A percentile compares a stretch with the other conserved stretches of the same genome.
Evolutionary conservation across 2,329 filamentous ascomycete genomes (phyloP).

Genomic region (Microsporum audouinii): DNA sequence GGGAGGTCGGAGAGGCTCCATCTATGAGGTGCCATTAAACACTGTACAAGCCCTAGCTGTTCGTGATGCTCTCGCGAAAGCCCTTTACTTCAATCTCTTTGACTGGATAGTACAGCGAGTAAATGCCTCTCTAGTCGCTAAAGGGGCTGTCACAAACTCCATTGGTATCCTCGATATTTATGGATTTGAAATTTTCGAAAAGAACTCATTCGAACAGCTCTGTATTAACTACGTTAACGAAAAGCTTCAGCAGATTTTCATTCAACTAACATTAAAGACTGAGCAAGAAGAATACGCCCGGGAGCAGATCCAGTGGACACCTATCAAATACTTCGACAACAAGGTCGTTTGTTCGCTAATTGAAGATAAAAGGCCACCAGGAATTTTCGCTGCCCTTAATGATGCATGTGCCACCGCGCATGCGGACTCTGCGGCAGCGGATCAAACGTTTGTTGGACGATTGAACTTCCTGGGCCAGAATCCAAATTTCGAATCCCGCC

Average conservation of each 20-base stretch:
- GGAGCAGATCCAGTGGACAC: constrained; percentile 96
- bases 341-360: constrained; percentile 97
- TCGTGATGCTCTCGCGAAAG: constrained; percentile 82
- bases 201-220: constrained; percentile 96
- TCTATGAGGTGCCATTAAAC: constrained; percentile 71
- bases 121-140: constrained; percentile 74
- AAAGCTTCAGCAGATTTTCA: constrained; percentile 98
- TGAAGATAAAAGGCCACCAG: constrained; percentile 77
- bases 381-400: constrained; percentile 90
- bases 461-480: constrained; percentile 80
- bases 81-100: constrained; percentile 95
- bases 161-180: constrained; percentile 99
- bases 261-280: constrained; percentile 88
- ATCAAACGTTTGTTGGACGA: constrained; percentile 89
- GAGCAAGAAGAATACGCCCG: constrained; percentile 95
- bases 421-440: constrained; percentile 84
- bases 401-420: constrained; percentile 98
- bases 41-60: constrained; percentile 74
- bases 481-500: constrained; percentile 77
- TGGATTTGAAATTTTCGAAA: constrained; percentile 97
- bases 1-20: constrained; percentile 53
- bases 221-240: constrained; percentile 99
- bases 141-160: constrained; percentile 63
- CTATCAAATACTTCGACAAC: constrained; percentile 99
- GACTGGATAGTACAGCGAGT: constrained; percentile 96